These are phyloP conservation scores for Celoporthe dispersa DNA, from an alignment of 2,329 filamentous ascomycete species.

Conservation along the genomic window DNA sequence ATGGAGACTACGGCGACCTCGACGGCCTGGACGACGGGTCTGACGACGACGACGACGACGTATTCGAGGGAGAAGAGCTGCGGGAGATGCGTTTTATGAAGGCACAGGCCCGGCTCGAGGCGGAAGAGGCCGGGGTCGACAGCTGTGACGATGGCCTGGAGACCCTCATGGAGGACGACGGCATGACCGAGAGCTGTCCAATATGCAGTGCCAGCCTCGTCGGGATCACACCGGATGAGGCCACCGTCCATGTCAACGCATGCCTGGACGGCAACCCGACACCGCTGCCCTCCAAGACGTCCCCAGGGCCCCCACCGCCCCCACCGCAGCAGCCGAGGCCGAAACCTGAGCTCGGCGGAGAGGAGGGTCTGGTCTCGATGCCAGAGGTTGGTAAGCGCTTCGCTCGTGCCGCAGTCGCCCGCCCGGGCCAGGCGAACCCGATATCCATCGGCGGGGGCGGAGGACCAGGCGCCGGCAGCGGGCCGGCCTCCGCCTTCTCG, in stretches of 20 bases:
- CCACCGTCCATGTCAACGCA: slow-evolving; percentile 84
- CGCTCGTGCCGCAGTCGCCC: slow-evolving; percentile 70
- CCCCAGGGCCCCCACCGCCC: slow-evolving; percentile 29
- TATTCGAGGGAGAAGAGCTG: slow-evolving; percentile 65
- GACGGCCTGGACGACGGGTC: slow-evolving; percentile 61
- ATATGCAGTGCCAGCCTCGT: slow-evolving; percentile 72
- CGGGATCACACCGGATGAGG: slow-evolving; percentile 67
- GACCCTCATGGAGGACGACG: slow-evolving; percentile 36
- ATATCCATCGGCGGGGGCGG: slow-evolving; percentile 57
- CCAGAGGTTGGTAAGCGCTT: slow-evolving; percentile 60
- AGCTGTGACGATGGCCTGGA: slow-evolving; percentile 41
- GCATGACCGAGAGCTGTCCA: slow-evolving; percentile 64
- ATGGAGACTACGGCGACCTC: slow-evolving; percentile 42
- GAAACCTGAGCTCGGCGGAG: slow-evolving; percentile 25
- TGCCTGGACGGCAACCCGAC: slow-evolving; percentile 84
- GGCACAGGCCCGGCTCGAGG: slow-evolving; percentile 71
- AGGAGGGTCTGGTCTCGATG: slow-evolving; percentile 38
- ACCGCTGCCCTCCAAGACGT: slow-evolving; percentile 48
- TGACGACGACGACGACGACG: slow-evolving; percentile 43
- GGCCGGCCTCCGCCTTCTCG: slow-evolving; percentile 76
- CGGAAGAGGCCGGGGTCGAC: slow-evolving; percentile 53
- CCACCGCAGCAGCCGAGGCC: slow-evolving; percentile 21
- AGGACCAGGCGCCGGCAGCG: slow-evolving; percentile 32
- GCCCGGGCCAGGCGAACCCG: slow-evolving; percentile 81
- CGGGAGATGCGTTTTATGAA: slow-evolving; percentile 73